phyloP scores from a whole-genome alignment of 306 rosid genomes.

The Calophaca sinica region DNA sequence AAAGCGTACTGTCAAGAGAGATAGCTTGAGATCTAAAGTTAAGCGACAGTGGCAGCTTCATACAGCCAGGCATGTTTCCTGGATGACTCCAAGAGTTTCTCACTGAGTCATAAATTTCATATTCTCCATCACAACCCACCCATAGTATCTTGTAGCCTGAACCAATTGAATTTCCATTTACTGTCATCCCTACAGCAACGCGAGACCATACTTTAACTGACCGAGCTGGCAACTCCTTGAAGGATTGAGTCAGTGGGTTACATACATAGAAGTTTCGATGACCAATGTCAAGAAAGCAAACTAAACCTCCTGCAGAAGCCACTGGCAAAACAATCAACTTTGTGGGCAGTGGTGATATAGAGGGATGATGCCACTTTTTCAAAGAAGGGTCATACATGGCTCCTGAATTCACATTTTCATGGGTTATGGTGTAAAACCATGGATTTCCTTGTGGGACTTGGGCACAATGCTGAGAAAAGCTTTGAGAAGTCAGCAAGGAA shows the following conservation, averaged over 20 bases:
- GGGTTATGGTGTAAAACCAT: slow-evolving; percentile 89
- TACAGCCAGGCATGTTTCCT: slow-evolving; percentile 60
- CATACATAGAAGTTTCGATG: slow-evolving; percentile 80
- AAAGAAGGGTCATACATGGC: slow-evolving; percentile 87
- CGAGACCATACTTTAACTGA: slow-evolving; percentile 80
- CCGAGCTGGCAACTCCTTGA: slow-evolving; percentile 85
- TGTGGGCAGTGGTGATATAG: slow-evolving; percentile 64
- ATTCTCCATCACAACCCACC: slow-evolving; percentile 82
- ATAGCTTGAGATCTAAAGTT: slow-evolving; percentile 70
- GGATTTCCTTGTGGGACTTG: slow-evolving; percentile 70
- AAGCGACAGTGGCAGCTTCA: slow-evolving; percentile 67
- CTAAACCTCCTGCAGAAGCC: slow-evolving; percentile 96
- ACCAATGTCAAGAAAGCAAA: slow-evolving; percentile 77
- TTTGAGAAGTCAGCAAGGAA: slow-evolving; percentile 79
- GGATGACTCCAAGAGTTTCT: slow-evolving; percentile 77
- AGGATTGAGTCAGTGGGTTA: slow-evolving; percentile 88
- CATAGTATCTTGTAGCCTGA: slow-evolving; percentile 84
- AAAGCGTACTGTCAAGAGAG: slow-evolving; percentile 64
- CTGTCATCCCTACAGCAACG: slow-evolving; percentile 73
- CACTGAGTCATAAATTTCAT: slow-evolving; percentile 80
- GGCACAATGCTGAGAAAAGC: slow-evolving; percentile 78
- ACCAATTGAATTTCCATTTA: slow-evolving; percentile 55
- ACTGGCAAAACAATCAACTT: slow-evolving; percentile 69
- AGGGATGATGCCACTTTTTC: slow-evolving; percentile 89
- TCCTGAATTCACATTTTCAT: slow-evolving; percentile 76